These are phyloP conservation scores for Penicillium bovifimosum DNA, from an alignment of 495 filamentous ascomycete species.

Conservation along the genomic window DNA sequence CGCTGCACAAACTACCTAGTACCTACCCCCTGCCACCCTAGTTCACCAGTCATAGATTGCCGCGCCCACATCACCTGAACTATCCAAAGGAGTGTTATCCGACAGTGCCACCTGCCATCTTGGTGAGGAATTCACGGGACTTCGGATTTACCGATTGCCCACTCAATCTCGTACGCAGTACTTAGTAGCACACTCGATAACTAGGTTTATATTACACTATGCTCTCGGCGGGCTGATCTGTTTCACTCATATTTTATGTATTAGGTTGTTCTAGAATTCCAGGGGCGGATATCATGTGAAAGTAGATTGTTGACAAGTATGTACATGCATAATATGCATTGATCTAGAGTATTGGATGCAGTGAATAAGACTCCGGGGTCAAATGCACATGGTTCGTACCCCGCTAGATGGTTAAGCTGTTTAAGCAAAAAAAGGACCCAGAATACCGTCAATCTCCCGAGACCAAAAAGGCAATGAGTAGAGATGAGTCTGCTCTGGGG, in stretches of 20 bases:
- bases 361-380: too few species aligned
- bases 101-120: neutral
- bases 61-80: neutral
- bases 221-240: too few species aligned
- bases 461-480: neutral
- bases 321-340: neutral
- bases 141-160: too few species aligned
- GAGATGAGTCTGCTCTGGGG: neutral
- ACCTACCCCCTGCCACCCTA: neutral
- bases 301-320: too few species aligned
- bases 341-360: too few species aligned
- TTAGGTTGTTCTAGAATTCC: too few species aligned
- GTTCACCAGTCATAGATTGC: neutral
- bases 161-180: too few species aligned
- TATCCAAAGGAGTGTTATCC: neutral
- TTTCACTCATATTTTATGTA: neutral
- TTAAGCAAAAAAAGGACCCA: neutral
- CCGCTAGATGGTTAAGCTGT: neutral
- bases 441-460: conserved; percentile 3
- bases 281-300: too few species aligned
- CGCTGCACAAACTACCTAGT: neutral
- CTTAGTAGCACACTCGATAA: too few species aligned
- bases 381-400: neutral
- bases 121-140: too few species aligned
- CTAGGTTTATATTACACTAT: too few species aligned